Evolutionary conservation across 148 eudicot species (phyloP), one percentile per base, ranked within the genome.

Genomic region (Rhododendron vialii): DNA sequence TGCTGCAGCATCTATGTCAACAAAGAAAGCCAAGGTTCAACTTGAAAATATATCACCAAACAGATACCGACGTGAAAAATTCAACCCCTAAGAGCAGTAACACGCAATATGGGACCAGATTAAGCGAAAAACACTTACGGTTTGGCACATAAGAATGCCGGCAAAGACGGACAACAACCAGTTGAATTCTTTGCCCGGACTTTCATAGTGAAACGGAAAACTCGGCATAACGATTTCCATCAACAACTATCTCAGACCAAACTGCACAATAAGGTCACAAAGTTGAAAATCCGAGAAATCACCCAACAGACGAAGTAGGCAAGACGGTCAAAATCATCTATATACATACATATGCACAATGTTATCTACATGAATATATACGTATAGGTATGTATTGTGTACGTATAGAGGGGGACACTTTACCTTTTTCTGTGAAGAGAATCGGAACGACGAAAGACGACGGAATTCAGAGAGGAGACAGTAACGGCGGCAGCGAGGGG

Each of bases 91-190:
- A 24, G 11, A 78, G 57, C 35, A 24, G n/a, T 45, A 78, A 5
- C 53, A 78, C 45, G 41, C 1, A 7, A 3, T 22, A 12, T 53
- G 24, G 9, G 24, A 28, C 47, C 63, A 75, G 48, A 75, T 47
- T 14, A 20, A 53, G 33, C 15, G 0, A 18, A 24, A 71, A 38
- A 57, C 18, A 78, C 88, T 87, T 65, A 87, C 88, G 41, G 73
- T 84, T 78, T 41, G 84, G 80, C 86, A 87, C 88, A 84, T 83
- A 47, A 78, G 22, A 78, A 87, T 67, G 86, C 88, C 88, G 12
- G 79, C 71, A 65, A 87, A 48, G n/a, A 61, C 77, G 18, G 88
- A 84, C 43, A 87, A 13, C 80, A 87, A 67, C 86, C 86, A 84
- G 69, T 50, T 26, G 50, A 51, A 30, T 67, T 83, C 88, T 50